Evolutionary conservation across 2,329 filamentous ascomycete species (phyloP).

Genomic region (Trichoderma sp.): DNA sequence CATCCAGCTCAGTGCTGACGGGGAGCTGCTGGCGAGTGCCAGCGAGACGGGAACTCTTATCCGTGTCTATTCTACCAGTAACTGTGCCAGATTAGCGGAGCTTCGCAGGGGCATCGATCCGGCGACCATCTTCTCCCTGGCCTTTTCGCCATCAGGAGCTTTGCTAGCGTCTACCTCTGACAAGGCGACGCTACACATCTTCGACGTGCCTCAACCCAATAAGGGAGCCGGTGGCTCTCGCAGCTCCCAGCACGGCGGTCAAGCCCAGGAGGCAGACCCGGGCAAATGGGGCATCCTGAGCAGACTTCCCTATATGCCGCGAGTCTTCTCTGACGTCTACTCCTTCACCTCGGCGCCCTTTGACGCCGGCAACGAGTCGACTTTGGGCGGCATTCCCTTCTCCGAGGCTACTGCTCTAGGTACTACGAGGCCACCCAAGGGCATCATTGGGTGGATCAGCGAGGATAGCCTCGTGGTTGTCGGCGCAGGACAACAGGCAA

Average conservation of each 20-base stretch:
- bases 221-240: conserved; percentile 44
- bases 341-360: conserved; percentile 82
- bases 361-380: conserved; percentile 75
- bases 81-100: conserved; percentile 79
- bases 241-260: conserved; percentile 37
- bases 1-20: conserved; percentile 77
- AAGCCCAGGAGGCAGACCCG: conserved; percentile 50
- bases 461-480: conserved; percentile 75
- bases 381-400: conserved; percentile 48
- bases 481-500: conserved; percentile 75
- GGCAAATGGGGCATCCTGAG: conserved; percentile 86
- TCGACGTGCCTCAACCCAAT: conserved; percentile 71
- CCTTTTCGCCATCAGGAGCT: conserved; percentile 79
- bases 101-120: conserved; percentile 86
- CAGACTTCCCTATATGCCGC: conserved; percentile 80
- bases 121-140: conserved; percentile 82
- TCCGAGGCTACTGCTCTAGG: conserved; percentile 52
- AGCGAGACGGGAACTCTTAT: conserved; percentile 90
- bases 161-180: conserved; percentile 92
- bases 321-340: conserved; percentile 86
- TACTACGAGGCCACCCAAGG: conserved; percentile 69
- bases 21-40: conserved; percentile 81
- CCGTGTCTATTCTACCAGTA: conserved; percentile 79
- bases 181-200: conserved; percentile 93
- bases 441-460: conserved; percentile 80